phyloP scores from a whole-genome alignment of 768 basidiomycete genomes.

The Lentinula lateritia region DNA sequence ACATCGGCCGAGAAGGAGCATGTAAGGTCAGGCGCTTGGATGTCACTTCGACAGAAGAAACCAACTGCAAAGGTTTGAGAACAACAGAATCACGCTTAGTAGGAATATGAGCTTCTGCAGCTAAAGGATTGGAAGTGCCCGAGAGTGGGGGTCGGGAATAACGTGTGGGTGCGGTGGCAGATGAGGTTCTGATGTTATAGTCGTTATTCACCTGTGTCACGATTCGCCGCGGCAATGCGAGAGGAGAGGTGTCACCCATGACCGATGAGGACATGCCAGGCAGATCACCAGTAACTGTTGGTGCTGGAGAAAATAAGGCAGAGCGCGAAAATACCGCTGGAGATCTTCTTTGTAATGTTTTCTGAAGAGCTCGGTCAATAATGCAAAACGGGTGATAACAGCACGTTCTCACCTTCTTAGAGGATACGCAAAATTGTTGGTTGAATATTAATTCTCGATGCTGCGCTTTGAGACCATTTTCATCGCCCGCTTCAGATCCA shows the following conservation, averaged over 20 bases:
- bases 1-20: neutral
- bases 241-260: neutral
- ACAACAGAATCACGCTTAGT: neutral
- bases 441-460: slow-evolving; percentile 9
- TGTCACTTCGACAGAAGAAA: neutral
- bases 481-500: neutral
- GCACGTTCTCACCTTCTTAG: slow-evolving; percentile 8
- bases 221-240: neutral
- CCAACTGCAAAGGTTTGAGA: neutral
- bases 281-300: neutral
- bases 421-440: slow-evolving; percentile 11
- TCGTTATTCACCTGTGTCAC: neutral
- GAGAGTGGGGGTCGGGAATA: neutral
- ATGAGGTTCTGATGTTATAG: neutral
- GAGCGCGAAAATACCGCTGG: neutral
- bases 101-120: neutral
- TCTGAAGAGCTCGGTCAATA: neutral
- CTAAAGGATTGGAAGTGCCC: neutral
- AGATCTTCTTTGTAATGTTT: neutral
- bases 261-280: neutral
- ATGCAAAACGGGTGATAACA: too few species aligned
- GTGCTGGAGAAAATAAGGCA: neutral
- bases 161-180: too few species aligned
- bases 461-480: slow-evolving; percentile 7
- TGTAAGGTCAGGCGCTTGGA: neutral